These are phyloP conservation scores for Aspergillus floridensis DNA, from an alignment of 2,329 filamentous ascomycete genomes.

Conservation along the genomic window DNA sequence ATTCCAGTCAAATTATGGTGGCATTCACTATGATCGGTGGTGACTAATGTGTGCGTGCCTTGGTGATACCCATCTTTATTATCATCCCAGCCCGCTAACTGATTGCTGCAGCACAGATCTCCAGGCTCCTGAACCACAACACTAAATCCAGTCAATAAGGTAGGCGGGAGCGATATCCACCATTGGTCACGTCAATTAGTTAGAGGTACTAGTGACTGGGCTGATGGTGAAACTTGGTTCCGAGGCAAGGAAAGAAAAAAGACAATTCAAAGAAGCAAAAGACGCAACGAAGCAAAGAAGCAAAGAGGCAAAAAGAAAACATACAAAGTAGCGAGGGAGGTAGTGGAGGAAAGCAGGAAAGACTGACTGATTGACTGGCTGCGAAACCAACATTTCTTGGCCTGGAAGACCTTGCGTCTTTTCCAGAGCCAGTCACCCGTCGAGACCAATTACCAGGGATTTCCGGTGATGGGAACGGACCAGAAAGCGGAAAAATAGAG, in stretches of 20 bases:
- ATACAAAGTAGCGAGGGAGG: neutral
- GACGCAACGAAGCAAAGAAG: neutral
- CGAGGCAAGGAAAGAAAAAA: neutral
- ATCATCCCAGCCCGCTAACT: neutral
- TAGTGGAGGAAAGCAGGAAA: slow-evolving; percentile 1
- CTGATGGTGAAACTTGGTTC: neutral
- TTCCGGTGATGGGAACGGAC: neutral
- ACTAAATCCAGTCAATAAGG: neutral
- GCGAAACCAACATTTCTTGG: slow-evolving; percentile 18
- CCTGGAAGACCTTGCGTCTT: slow-evolving; percentile 20
- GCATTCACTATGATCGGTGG: neutral
- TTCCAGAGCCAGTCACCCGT: slow-evolving; percentile 14
- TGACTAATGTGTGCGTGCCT: neutral
- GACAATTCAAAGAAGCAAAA: neutral
- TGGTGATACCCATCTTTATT: neutral
- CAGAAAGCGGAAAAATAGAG: neutral
- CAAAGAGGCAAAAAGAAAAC: slow-evolving; percentile 1
- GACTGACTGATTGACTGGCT: slow-evolving; percentile 9
- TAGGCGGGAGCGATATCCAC: neutral
- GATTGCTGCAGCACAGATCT: neutral
- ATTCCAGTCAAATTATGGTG: neutral
- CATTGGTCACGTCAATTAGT: neutral
- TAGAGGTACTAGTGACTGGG: neutral
- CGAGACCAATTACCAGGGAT: slow-evolving; percentile 9
- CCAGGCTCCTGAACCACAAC: neutral